Conservation (phyloP, 169 alveolate genomes). For the Plasmodium gonderi region DNA sequence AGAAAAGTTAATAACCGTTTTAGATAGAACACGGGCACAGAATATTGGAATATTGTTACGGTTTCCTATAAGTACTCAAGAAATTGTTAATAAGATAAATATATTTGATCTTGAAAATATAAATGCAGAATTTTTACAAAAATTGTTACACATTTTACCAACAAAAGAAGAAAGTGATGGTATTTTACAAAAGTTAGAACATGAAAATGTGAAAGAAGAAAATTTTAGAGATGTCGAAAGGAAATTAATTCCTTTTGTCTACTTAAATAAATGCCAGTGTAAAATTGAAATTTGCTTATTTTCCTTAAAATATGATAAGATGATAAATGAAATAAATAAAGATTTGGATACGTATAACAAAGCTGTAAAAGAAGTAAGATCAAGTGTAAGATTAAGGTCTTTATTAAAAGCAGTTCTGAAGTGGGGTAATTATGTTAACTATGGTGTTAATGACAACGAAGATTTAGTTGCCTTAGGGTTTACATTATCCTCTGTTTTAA, state of each 20-base stretch:
- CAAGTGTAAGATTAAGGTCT: conserved; percentile 77
- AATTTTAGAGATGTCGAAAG: conserved; percentile 77
- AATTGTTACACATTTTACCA: conserved; percentile 63
- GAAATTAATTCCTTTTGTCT: conserved; percentile 65
- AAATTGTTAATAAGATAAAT: conserved; percentile 75
- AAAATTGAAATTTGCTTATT: conserved; percentile 77
- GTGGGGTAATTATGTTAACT: conserved; percentile 87
- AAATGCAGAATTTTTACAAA: conserved; percentile 50
- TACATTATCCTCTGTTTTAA: conserved; percentile 81
- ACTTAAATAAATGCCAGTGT: conserved; percentile 65
- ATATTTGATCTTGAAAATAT: conserved; percentile 72
- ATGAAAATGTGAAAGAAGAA: conserved; percentile 56
- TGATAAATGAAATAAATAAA: conserved; percentile 61
- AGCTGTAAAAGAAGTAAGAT: conserved; percentile 79
- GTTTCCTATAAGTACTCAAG: conserved; percentile 79
- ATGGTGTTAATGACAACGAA: conserved; percentile 79
- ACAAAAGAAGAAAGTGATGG: conserved; percentile 78
- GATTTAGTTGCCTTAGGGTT: conserved; percentile 80
- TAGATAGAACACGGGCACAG: conserved; percentile 83
- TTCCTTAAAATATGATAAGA: conserved; percentile 74
- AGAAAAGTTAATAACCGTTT: conserved; percentile 75
- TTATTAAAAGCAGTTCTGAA: conserved; percentile 80
- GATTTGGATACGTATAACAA: conserved; percentile 76
- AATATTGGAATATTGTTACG: conserved; percentile 83
- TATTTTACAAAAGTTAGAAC: conserved; percentile 43